phyloP scores from a whole-genome alignment of 257 asterid species.

The Plantago ovata region DNA sequence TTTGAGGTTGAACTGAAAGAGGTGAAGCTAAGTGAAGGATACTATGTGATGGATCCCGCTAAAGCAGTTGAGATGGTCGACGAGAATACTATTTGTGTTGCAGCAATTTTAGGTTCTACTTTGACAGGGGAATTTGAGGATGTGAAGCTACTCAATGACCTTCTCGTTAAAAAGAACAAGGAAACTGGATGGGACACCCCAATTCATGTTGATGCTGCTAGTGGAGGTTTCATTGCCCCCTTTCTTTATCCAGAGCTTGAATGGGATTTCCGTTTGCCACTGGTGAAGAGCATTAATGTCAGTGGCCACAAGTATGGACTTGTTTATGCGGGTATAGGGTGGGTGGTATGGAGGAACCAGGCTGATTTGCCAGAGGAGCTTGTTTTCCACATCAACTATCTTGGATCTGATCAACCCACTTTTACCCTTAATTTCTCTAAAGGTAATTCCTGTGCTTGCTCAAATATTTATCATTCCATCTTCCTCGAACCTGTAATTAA shows the following conservation, averaged over 20 bases:
- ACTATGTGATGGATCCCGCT: slow-evolving; percentile 60
- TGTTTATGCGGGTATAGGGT: slow-evolving; percentile 74
- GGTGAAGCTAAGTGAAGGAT: slow-evolving; percentile 66
- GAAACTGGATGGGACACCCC: slow-evolving; percentile 78
- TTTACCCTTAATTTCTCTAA: slow-evolving; percentile 80
- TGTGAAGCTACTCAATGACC: slow-evolving; percentile 63
- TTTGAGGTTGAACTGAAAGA: slow-evolving; percentile 79
- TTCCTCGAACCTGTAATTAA: too few species aligned
- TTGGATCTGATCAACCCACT: slow-evolving; percentile 82
- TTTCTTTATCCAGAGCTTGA: slow-evolving; percentile 64
- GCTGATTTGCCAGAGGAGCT: slow-evolving; percentile 69
- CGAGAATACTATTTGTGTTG: slow-evolving; percentile 73
- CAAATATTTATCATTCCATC: too few species aligned
- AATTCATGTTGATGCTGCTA: slow-evolving; percentile 84
- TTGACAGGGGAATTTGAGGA: slow-evolving; percentile 75
- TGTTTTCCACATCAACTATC: slow-evolving; percentile 69
- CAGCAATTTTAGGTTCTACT: slow-evolving; percentile 80
- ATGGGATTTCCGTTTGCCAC: slow-evolving; percentile 80
- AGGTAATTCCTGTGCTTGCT: slow-evolving; percentile 29
- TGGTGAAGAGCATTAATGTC: slow-evolving; percentile 77
- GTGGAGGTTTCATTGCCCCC: slow-evolving; percentile 84
- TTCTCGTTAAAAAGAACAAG: slow-evolving; percentile 46
- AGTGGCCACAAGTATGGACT: slow-evolving; percentile 85
- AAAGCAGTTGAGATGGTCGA: slow-evolving; percentile 74
- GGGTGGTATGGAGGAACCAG: slow-evolving; percentile 71